Percentiles rank a stretch among this genome's conserved stretches.
phyloP scores from a whole-genome alignment of 2,329 filamentous ascomycete genomes.

The Fusarium zealandicum region DNA sequence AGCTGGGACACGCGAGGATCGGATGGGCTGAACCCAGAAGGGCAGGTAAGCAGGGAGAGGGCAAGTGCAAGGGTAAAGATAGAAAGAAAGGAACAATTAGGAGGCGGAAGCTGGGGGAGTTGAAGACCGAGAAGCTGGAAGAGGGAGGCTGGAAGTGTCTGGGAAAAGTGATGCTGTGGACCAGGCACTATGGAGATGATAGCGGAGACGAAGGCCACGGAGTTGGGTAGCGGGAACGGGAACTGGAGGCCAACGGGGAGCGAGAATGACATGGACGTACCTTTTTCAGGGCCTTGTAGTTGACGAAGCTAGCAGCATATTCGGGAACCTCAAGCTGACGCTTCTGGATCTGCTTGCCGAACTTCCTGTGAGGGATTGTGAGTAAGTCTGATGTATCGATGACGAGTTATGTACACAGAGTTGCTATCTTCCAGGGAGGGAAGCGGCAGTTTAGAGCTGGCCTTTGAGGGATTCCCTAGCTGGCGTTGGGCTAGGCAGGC shows the following conservation, averaged over 20 bases:
- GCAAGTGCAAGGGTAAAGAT: constrained; percentile 5
- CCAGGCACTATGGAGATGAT: constrained; percentile 33
- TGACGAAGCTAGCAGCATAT: constrained; percentile 98
- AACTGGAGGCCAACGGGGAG: constrained; percentile 23
- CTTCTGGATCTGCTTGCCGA: constrained; percentile 99
- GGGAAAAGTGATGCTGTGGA: constrained; percentile 24
- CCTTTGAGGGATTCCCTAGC: constrained; percentile 8
- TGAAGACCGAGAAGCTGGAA: constrained; percentile 10
- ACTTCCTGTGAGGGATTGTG: constrained; percentile 75
- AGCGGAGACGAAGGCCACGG: constrained; percentile 32
- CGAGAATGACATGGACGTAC: constrained; percentile 56
- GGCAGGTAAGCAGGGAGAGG: constrained; percentile 14
- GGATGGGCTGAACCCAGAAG: constrained; percentile 3
- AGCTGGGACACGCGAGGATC: constrained; percentile 17
- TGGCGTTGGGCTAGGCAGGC: constrained; percentile 3
- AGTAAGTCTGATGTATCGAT: constrained; percentile 16
- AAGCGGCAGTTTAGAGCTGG: constrained; percentile 1
- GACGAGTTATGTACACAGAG: background rate
- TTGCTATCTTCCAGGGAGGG: constrained; percentile 4
- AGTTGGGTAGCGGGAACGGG: constrained; percentile 31
- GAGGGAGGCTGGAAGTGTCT: constrained; percentile 11
- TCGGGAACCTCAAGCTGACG: constrained; percentile 98
- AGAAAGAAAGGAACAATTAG: constrained; percentile 10
- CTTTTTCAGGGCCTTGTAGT: constrained; percentile 99
- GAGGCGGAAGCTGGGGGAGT: constrained; percentile 6